Base-by-base conservation (phyloP, 2,329 filamentous ascomycete genomes). In the Ascochyta koolunga region DNA sequence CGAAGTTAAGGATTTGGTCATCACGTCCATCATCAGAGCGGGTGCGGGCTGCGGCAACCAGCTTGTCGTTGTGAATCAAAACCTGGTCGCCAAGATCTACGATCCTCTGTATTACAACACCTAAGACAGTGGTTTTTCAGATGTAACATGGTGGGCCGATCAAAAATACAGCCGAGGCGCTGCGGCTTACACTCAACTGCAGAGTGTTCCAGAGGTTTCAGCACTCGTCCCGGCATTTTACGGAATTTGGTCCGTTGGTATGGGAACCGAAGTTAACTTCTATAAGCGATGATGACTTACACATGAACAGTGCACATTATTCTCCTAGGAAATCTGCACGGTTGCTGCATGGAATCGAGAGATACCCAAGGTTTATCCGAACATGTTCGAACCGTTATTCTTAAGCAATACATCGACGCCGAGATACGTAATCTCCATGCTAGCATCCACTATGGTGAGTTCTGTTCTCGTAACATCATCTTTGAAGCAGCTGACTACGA, bases 391-490 rank as follows among this genome's bases (percentile, higher is more conserved):
- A 16, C 32, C 4, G 5, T 3, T 9, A 47, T 47, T 8, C 35
- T 47, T 13, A 39, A 47, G 15, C 25, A 39, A 10, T 39, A 18
- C 16, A 16, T 47, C 13, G 18, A 47, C 10, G 35, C 44, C 4
- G 16, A 39, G 1, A 18, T 24, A 15, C 52, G 53, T 19, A 27
- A 59, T 7, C 32, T 18, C 15, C 19, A 49, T 11, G 40, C 56
- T 1, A 56, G 46, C 2, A 21, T 61, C 8, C 1, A 38, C 1
- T 56, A 61, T 19, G 16, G 38, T 27, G 56, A 61, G 10, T 37
- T 54, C 2, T 31, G 33, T 4, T 52, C 58, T 3, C 55, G 58
- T 16, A 61, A 61, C 18, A 40, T 58, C 31, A 58, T 61, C 11
- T 1, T 60, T 8, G 11, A 32, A 5, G 51, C 43, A 4, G 8